These are phyloP conservation scores for Salix exigua DNA, from an alignment of 345 rosid genomes.

Conservation along the genomic window DNA sequence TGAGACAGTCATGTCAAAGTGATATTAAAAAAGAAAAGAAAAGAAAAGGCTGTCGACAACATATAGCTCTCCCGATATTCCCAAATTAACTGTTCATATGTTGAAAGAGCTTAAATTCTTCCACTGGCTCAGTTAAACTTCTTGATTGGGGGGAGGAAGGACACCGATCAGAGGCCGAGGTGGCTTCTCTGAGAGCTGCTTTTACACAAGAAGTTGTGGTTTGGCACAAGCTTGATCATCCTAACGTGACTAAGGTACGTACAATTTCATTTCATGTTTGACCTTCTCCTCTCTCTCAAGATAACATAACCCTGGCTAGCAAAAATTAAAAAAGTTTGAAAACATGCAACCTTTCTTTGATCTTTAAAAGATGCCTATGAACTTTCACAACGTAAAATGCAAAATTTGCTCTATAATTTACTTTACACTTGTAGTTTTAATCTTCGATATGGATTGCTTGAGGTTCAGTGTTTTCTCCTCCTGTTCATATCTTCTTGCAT, in stretches of 20 bases:
- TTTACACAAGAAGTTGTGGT: constrained; percentile 34
- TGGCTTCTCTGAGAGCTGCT: constrained; percentile 28
- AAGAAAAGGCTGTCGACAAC: too few relatives aligned
- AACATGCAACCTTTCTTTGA: not conserved
- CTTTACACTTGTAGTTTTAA: too few relatives aligned
- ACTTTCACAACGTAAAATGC: too few relatives aligned
- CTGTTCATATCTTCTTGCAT: not conserved
- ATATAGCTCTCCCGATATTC: not conserved
- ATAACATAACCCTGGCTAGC: not conserved
- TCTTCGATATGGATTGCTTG: not conserved
- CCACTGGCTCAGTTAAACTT: constrained; percentile 24
- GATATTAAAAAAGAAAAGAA: too few relatives aligned
- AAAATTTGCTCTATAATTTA: too few relatives aligned
- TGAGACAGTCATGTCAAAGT: too few relatives aligned
- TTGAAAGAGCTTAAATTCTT: not conserved
- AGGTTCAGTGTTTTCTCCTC: not conserved
- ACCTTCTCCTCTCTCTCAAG: not conserved
- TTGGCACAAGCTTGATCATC: constrained; percentile 39
- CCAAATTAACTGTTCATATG: not conserved
- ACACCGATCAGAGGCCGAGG: constrained; percentile 27
- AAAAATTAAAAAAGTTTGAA: not conserved
- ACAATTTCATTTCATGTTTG: not conserved
- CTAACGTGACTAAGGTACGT: constrained; percentile 36
- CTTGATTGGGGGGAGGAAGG: constrained; percentile 34
- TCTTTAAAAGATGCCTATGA: too few relatives aligned